Base-by-base conservation (phyloP, 164 flowering plant species). In the Brasenia schreberi region DNA sequence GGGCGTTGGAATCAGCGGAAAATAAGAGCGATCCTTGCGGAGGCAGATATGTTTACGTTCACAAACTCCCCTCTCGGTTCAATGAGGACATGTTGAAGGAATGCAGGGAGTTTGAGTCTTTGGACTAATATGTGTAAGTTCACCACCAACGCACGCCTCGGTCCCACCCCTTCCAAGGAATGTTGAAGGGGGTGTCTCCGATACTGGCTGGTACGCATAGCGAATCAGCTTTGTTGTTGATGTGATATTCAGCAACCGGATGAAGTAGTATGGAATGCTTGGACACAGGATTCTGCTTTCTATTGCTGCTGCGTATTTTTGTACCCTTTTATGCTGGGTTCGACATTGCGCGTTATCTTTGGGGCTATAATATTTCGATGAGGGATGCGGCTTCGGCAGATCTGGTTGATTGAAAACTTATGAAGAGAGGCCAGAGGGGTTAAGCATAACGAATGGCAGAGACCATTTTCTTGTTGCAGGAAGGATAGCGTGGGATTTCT, bases 121-220 rank as follows among this genome's bases (percentile, higher is more conserved):
- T 93, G 98, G 98, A 85, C 90, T 56, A 81, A 90, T 64, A 90
- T 90, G 98, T 93, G 98, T 64, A 87, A 83, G 76, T 90, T 85
- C 81, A 84, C 80, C 0, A 82, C 71, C 14, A 90, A 88, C 79
- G 83, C 83, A 0, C 96, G 98, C 66, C 79, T 90, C n/a, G 98
- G 98, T 19, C 97, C 97, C 0, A n/a, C 92, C 90, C 4, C 81
- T 90, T 0, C n/a, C n/a, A n/a, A 89, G 84, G 77, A 90, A 92
- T 69, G 74, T 66, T 0, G 84, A 84, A 63, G 93, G 96, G 43
- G 96, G 90, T 43, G 88, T 90, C 78, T 85, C 89, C 0, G 66
- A 83, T 68, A 80, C 82, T 0, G 94, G 98, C 1, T 93, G 97
- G 98, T 87, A 88, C 68, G 93, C 88, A 0, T n/a, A n/a, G 90